Evolutionary conservation across 495 filamentous ascomycete species (phyloP).

Genomic region (Jackrogersella minutella): DNA sequence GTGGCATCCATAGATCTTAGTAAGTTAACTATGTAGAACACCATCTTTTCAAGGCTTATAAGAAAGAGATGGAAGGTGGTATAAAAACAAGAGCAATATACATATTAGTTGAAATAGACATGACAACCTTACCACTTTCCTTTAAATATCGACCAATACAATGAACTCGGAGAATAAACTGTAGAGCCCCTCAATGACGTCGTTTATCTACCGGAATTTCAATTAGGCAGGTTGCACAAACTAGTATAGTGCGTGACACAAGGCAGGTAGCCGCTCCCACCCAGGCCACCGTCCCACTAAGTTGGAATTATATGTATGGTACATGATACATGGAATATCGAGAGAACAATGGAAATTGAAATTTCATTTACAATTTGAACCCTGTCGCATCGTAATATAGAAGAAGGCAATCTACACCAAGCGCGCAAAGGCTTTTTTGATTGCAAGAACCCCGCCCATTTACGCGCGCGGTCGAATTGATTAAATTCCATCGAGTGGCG

Average conservation of each 20-base stretch:
- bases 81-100: too few species aligned
- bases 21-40: too few species aligned
- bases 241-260: conserved; percentile 1
- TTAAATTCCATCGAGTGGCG: conserved; percentile 1
- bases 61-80: too few species aligned
- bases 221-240: conserved; percentile 23
- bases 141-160: not conserved
- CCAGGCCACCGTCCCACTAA: conserved; percentile 12
- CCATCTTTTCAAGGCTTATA: too few species aligned
- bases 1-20: too few species aligned
- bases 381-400: not conserved
- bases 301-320: not conserved
- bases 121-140: too few species aligned
- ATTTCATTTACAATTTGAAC: not conserved
- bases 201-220: conserved; percentile 15
- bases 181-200: conserved; percentile 34
- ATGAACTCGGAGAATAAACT: conserved; percentile 5
- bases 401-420: not conserved
- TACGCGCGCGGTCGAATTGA: conserved; percentile 33
- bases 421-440: conserved; percentile 1
- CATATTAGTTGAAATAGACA: too few species aligned
- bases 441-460: conserved; percentile 16
- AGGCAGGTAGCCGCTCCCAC: not conserved
- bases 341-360: not conserved
- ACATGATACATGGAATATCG: too few species aligned